phyloP scores from a whole-genome alignment of 75 land plant species.

The Selaginella tamariscina region DNA sequence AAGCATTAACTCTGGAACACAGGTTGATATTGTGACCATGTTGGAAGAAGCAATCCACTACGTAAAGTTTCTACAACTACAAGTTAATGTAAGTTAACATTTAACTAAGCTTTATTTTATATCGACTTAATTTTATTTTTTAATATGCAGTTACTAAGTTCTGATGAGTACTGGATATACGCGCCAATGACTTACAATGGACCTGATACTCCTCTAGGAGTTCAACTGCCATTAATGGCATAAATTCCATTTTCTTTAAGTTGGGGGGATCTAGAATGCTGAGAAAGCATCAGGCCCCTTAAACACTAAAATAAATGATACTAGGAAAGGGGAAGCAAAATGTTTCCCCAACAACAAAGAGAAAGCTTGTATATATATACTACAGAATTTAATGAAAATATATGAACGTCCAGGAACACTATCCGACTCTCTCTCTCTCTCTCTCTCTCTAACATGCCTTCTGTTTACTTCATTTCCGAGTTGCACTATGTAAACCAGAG shows the following conservation, averaged over 20 bases:
- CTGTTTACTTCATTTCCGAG: too few relatives aligned
- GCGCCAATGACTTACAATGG: constrained; percentile 67
- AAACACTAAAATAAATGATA: too few relatives aligned
- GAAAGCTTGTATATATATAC: too few relatives aligned
- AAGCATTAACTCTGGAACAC: constrained; percentile 1
- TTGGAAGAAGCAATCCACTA: constrained; percentile 74
- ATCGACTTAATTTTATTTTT: not conserved
- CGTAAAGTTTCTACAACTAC: constrained; percentile 69
- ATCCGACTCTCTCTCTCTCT: too few relatives aligned
- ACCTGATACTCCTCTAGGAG: not conserved
- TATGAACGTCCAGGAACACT: too few relatives aligned
- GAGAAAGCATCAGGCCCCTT: not conserved
- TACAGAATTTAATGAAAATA: too few relatives aligned
- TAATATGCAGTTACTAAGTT: constrained; percentile 50
- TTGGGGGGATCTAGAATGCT: not conserved
- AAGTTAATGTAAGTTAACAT: constrained; percentile 40
- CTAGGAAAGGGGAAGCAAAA: too few relatives aligned
- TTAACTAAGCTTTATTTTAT: too few relatives aligned
- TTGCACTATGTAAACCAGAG: too few relatives aligned
- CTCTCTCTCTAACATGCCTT: too few relatives aligned
- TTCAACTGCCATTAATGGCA: not conserved
- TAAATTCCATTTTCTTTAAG: not conserved
- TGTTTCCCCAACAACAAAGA: too few relatives aligned
- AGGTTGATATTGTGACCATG: constrained; percentile 82
- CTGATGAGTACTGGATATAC: constrained; percentile 68